phyloP scores from a whole-genome alignment of 2,329 filamentous ascomycete species.

The Rhinocladiella similis region DNA sequence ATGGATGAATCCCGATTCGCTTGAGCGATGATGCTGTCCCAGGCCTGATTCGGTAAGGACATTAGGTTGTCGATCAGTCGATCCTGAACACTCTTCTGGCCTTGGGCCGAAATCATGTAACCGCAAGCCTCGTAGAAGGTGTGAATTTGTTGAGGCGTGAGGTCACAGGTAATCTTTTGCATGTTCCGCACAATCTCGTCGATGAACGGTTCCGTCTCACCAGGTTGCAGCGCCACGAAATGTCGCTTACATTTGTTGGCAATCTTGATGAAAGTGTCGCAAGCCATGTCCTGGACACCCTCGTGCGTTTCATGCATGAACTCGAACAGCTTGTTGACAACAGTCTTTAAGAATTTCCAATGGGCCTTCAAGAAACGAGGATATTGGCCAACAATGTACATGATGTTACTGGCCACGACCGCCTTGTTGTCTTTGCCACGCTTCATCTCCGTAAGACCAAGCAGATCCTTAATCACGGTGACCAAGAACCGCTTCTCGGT shows the following conservation, averaged over 20 bases:
- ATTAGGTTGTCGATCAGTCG: slow-evolving; percentile 88
- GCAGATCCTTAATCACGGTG: slow-evolving; percentile 96
- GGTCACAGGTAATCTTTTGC: slow-evolving; percentile 90
- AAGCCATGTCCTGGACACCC: slow-evolving; percentile 99
- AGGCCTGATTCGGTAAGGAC: slow-evolving; percentile 88
- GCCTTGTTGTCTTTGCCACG: slow-evolving; percentile 99
- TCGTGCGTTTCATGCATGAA: slow-evolving; percentile 99
- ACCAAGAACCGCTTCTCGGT: slow-evolving; percentile 98
- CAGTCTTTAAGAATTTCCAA: slow-evolving; percentile 99
- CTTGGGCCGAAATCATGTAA: slow-evolving; percentile 98
- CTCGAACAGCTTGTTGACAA: slow-evolving; percentile 99
- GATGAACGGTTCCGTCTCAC: slow-evolving; percentile 93
- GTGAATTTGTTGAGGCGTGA: slow-evolving; percentile 95
- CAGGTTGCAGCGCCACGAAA: slow-evolving; percentile 93
- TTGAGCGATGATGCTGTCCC: slow-evolving; percentile 90
- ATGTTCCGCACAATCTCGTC: slow-evolving; percentile 97
- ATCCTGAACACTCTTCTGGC: slow-evolving; percentile 92
- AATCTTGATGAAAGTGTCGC: slow-evolving; percentile 99
- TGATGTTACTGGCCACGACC: slow-evolving; percentile 98
- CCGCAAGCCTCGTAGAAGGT: slow-evolving; percentile 99
- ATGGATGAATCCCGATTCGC: slow-evolving; percentile 83
- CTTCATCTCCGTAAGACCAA: slow-evolving; percentile 98
- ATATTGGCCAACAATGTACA: slow-evolving; percentile 99
- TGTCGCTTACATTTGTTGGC: slow-evolving; percentile 96
- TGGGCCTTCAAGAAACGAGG: slow-evolving; percentile 97